These are phyloP conservation scores for Thraustotheca clavata DNA, from an alignment of 352 stramenopile species.

Conservation along the genomic window DNA sequence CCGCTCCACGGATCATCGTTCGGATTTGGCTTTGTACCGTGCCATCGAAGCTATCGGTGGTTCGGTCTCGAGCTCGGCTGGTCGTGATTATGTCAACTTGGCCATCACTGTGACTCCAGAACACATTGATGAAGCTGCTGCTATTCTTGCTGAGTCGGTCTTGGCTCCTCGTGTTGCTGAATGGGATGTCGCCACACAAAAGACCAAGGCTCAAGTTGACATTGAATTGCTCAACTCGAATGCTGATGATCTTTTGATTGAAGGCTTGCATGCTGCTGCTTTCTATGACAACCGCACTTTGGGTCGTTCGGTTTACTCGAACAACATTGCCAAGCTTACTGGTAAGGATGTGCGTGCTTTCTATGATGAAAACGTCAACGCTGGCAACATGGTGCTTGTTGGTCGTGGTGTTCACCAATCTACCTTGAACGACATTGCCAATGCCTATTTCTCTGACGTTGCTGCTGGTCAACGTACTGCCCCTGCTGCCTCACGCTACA, in stretches of 20 bases:
- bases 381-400: conserved; percentile 44
- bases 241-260: conserved; percentile 36
- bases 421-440: conserved; percentile 50
- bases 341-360: conserved; percentile 45
- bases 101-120: conserved; percentile 66
- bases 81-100: conserved; percentile 71
- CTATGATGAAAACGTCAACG: conserved; percentile 66
- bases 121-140: conserved; percentile 47
- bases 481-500: conserved; percentile 43
- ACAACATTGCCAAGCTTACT: conserved; percentile 43
- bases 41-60: conserved; percentile 76
- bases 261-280: conserved; percentile 58
- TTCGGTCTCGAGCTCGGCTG: conserved; percentile 43
- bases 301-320: conserved; percentile 37
- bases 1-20: conserved; percentile 57
- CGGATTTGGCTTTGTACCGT: conserved; percentile 71
- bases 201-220: conserved; percentile 53
- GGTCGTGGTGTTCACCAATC: conserved; percentile 54
- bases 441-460: conserved; percentile 50
- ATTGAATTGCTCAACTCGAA: conserved; percentile 34
- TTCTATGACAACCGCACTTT: conserved; percentile 77
- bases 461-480: conserved; percentile 24
- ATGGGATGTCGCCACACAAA: conserved; percentile 70
- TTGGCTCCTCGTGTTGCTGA: conserved; percentile 63
- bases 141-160: conserved; percentile 74